These are phyloP conservation scores for Eucalyptus marginata DNA, from an alignment of 345 rosid genomes.

Conservation along the genomic window DNA sequence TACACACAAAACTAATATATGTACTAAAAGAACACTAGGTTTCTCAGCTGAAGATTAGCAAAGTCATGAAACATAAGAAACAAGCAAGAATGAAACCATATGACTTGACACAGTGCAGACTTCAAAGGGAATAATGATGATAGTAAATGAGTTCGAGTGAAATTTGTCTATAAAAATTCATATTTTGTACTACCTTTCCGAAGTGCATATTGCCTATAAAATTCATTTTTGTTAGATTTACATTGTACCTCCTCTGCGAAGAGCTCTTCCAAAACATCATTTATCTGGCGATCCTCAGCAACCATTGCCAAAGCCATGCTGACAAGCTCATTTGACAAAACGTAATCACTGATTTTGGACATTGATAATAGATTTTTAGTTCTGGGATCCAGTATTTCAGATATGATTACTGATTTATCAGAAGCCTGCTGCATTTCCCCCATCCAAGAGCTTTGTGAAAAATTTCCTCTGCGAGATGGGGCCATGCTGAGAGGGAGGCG, in stretches of 20 bases:
- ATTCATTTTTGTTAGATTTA: background rate
- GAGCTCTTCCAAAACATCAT: slow-evolving; percentile 58
- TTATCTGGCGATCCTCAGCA: slow-evolving; percentile 71
- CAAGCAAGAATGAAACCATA: background rate
- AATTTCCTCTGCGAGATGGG: slow-evolving; percentile 27
- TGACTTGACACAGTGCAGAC: background rate
- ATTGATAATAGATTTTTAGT: slow-evolving; percentile 49
- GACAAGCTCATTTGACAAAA: slow-evolving; percentile 65
- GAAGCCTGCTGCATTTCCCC: slow-evolving; percentile 85
- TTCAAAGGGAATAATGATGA: background rate
- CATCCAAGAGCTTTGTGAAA: slow-evolving; percentile 57
- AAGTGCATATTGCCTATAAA: background rate
- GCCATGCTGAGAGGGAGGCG: slow-evolving; percentile 41
- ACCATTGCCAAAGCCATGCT: slow-evolving; percentile 88
- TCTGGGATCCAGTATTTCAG: slow-evolving; percentile 72
- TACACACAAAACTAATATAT: background rate
- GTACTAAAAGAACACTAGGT: background rate
- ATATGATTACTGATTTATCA: slow-evolving; percentile 53
- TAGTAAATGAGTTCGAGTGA: background rate
- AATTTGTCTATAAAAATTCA: background rate
- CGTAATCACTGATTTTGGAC: slow-evolving; percentile 72
- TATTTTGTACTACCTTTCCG: background rate
- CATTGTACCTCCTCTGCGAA: slow-evolving; percentile 61
- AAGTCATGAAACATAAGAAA: background rate
- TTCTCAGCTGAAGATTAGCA: background rate